Base-by-base conservation (phyloP, 129 eudicot species). In the Sambucus nigra region DNA sequence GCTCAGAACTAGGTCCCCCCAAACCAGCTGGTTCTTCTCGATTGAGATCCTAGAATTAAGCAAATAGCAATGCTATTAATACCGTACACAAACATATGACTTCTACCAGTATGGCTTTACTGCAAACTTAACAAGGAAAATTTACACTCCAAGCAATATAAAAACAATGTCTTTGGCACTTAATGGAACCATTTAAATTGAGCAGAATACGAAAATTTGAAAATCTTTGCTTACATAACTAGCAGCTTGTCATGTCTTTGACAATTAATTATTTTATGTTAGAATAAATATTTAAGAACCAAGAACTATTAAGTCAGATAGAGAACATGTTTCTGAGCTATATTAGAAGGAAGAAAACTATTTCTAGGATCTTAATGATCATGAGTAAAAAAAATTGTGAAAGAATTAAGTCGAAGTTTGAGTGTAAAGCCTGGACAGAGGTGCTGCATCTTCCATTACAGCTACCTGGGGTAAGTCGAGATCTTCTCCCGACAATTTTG, bases 11-110 rank as follows among this genome's bases (percentile, higher is more conserved):
- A 33, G 99, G 99, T 42, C 96, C 99, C 38, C 99, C 95, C 55
- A 77, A 63, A 16, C 99, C 99, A 57, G 82, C 80, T 60, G 99
- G 84, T 47, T 92, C 99, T 70, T 82, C 96, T 59, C 94, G 82
- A 60, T 79, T 82, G 21, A 92, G 87, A 59, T 86, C 99, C 99
- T 92, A 78, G 0, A 60, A 50, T 49, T 15, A 44, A 46, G 25
- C 5, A 77, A 21, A 12, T 25, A 51, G 26, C 28, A 52, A 65
- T 49, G 31, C 38, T 9, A 51, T n/a, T 19, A 51, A 62, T 35
- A 35, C 15, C 7, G 21, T 25, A 32, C 23, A 62, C 2, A 27
- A 14, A 9, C 13, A 25, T 16, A 10, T 25, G 39, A 50, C 23
- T 15, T 29, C 25, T 11, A 20, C 15, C 18, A 16, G 31, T 13